Base-by-base conservation (phyloP, 192 early-diverging fungal species). In the Chytriomyces sp. region DNA sequence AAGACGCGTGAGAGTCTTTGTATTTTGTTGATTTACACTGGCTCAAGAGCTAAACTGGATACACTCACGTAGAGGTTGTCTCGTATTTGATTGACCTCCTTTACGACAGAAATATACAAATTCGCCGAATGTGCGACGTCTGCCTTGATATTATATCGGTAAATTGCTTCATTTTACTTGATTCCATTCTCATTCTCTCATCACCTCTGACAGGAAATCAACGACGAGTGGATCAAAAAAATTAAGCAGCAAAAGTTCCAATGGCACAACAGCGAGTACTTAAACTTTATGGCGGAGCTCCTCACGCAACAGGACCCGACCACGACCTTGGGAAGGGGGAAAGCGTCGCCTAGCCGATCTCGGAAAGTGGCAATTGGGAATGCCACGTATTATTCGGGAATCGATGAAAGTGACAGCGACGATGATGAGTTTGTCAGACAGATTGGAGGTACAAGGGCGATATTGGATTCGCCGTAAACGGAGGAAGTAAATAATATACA, bases 231-330 rank as follows among this genome's bases (percentile, higher is more conserved):
- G 81, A 77, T 80, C 3, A 60, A 72, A 34, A 77, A 80, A 41
- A 83, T 88, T 52, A 71, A 84, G 32, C 77, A 77, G 12, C 84
- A 86, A 55, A 73, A 73, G 33, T 88, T 88, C 74, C 77, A 81
- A 26, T 87, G 76, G 74, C 86, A 88, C 75, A 88, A 88, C 64
- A 64, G 81, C 3, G 86, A 88, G 70, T 88, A 86, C 80, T 55
- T 85, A 6, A 36, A 62, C 19, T 69, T 81, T 10, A 78, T 85
- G 30, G 69, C 84, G 5, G 77, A 82, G 28, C 30, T 75, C 0
- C 62, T 76, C n/a, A 41, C 55, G 17, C 52, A 75, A 36, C 39
- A 75, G 17, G 70, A 52, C 34, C 64, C n/a, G 30, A 55, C 64
- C 14, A 55, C 63, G 34, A 31, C 28, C 14, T 19, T 31, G 39